Base-by-base conservation (phyloP, 1,139 yeast species). In the Blastobotrys raffinosifermentans region DNA sequence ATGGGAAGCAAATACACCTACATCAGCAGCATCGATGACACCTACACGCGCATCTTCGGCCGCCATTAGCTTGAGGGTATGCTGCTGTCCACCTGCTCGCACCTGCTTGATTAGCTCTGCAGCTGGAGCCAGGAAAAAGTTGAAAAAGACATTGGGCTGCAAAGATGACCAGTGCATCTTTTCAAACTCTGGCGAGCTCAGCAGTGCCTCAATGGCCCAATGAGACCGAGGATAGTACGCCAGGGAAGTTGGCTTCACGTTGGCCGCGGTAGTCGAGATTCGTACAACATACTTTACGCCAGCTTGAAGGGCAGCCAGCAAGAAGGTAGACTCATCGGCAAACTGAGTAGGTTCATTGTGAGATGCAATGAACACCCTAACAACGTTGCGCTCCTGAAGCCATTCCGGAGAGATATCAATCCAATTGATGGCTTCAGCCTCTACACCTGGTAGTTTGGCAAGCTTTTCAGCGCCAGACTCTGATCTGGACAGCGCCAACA, bases 121-220 rank as follows among this genome's bases (percentile, higher is more conserved):
- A 6, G 27, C 27, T 5, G 27, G n/a, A 15, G 27, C 27, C n/a
- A 23, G 27, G 27, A 6, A 5, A 23, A 23, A 23, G n/a, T 13
- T 5, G 5, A 5, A 10, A 15, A 23, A 23, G 6, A 5, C n/a
- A 10, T 23, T 23, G 6, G 27, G 9, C 13, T 23, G 27, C 7
- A 23, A 15, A 5, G 27, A 23, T 5, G 27, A 6, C 27, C 27
- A 23, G 5, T 23, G 27, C 13, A 23, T 13, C n/a, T 23, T 10
- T 5, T 10, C n/a, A 5, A 23, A 23, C n/a, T 23, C 27, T 23
- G 27, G 27, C 5, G 27, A 23, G 27, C 27, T 23, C 13, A 23
- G 27, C n/a, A 23, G n/a, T 6, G 27, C 27, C 13, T 23, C 27
- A 15, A 23, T 23, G 5, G 27, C 27, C 27, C 27, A 23, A 23